Evolutionary conservation across 2,329 filamentous ascomycete genomes (phyloP).

Genomic region (Ceratocystis huliohia): DNA sequence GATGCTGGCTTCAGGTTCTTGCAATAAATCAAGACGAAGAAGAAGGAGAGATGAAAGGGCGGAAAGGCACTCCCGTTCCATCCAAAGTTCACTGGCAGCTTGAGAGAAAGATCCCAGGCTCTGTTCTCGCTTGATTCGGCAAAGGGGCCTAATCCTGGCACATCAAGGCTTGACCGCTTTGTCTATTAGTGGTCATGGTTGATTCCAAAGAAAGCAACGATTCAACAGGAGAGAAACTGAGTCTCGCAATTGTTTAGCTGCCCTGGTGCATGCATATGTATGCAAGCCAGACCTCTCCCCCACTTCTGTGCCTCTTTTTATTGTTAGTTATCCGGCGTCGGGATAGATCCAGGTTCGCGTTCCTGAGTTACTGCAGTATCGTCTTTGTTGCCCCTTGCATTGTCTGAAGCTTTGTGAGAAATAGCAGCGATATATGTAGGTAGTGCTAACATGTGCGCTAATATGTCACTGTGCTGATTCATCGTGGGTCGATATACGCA

Average conservation of each 20-base stretch:
- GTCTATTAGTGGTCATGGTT: not conserved
- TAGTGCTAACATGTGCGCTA: not conserved
- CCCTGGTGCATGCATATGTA: constrained; percentile 6
- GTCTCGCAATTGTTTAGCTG: not conserved
- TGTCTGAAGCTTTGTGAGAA: constrained; percentile 8
- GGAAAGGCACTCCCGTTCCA: not conserved
- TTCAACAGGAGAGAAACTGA: not conserved
- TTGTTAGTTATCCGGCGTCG: not conserved
- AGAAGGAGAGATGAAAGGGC: not conserved
- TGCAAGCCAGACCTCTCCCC: constrained; percentile 3
- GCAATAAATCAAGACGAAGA: not conserved
- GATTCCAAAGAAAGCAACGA: not conserved
- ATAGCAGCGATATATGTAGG: not conserved
- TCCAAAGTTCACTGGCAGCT: not conserved
- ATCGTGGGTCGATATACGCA: not conserved
- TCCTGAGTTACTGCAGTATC: constrained; percentile 10
- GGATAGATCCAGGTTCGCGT: not conserved
- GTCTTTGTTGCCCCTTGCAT: constrained; percentile 4
- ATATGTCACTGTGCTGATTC: not conserved
- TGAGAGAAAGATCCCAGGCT: not conserved
- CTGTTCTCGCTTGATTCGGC: constrained; percentile 7
- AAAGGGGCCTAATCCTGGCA: constrained; percentile 6
- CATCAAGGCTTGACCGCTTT: constrained; percentile 6
- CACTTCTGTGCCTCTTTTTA: not conserved
- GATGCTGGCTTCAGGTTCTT: not conserved